A percentile compares a stretch with the other conserved stretches of the same genome.
phyloP scores from a whole-genome alignment of 2,329 filamentous ascomycete species.

The Hymenoscyphus linearis region DNA sequence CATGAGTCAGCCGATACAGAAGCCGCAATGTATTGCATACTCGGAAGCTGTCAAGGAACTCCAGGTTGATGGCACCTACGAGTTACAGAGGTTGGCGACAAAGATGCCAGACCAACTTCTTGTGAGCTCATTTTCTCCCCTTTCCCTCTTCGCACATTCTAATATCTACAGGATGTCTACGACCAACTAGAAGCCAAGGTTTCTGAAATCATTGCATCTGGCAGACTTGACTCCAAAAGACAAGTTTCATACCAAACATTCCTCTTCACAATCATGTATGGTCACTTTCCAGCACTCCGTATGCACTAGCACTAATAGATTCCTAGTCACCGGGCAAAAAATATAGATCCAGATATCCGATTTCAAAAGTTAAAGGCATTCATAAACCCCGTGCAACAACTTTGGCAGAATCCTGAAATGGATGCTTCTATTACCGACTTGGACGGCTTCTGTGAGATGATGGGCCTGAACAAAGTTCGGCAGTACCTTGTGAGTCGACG shows the following conservation, averaged over 20 bases:
- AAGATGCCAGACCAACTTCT: constrained; percentile 84
- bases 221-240: constrained; percentile 73
- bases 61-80: constrained; percentile 76
- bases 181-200: constrained; percentile 80
- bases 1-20: constrained; percentile 70
- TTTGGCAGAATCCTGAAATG: constrained; percentile 72
- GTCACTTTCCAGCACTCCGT: constrained; percentile 6
- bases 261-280: constrained; percentile 83
- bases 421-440: constrained; percentile 68
- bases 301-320: constrained; percentile 11
- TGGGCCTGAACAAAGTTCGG: constrained; percentile 76
- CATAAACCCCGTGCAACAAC: constrained; percentile 71
- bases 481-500: constrained; percentile 69
- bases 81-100: constrained; percentile 81
- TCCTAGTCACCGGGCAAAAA: constrained; percentile 71
- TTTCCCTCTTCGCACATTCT: constrained; percentile 1
- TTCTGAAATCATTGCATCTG: constrained; percentile 69
- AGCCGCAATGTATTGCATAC: constrained; percentile 66
- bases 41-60: constrained; percentile 88
- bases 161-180: constrained; percentile 60
- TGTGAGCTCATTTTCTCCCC: constrained; percentile 38
- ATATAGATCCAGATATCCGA: constrained; percentile 65
- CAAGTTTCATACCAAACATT: constrained; percentile 85
- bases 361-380: constrained; percentile 70
- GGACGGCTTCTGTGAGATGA: constrained; percentile 68